phyloP scores from a whole-genome alignment of 2,329 filamentous ascomycete genomes.

The Colletotrichum liaoningense region DNA sequence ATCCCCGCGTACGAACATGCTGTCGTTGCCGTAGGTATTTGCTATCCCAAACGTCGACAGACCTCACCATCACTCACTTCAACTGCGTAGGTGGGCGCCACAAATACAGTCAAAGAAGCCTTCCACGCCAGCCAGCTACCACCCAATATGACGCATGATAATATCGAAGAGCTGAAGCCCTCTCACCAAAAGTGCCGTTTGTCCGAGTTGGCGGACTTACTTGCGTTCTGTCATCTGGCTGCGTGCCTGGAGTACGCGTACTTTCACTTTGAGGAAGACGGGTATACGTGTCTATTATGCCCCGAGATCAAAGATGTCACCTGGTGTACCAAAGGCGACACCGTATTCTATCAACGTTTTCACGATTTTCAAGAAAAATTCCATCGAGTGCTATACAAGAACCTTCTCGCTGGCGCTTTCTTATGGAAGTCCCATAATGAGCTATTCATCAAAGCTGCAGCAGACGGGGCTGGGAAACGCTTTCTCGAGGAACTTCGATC shows the following conservation, averaged over 20 bases:
- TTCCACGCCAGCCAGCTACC: not conserved
- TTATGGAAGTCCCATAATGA: not conserved
- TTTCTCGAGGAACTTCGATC: not conserved
- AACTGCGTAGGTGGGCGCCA: not conserved
- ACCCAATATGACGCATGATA: not conserved
- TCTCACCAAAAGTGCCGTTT: not conserved
- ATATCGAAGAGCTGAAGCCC: too few species aligned
- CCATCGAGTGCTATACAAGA: not conserved
- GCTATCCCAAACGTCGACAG: not conserved
- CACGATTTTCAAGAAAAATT: not conserved
- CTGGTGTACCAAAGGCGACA: not conserved
- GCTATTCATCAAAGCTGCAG: not conserved
- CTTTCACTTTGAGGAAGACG: not conserved
- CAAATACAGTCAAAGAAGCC: not conserved
- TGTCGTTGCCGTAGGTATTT: not conserved
- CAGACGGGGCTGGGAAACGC: not conserved
- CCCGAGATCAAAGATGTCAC: not conserved
- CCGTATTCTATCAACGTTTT: not conserved
- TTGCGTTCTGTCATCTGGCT: not conserved
- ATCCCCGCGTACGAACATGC: not conserved
- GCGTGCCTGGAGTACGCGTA: not conserved
- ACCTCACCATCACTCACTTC: not conserved
- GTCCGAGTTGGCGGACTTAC: not conserved
- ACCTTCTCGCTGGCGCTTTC: not conserved
- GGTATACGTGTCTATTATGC: not conserved